phyloP scores from a whole-genome alignment of 2,329 filamentous ascomycete genomes.

The Cladophialophora psammophila region DNA sequence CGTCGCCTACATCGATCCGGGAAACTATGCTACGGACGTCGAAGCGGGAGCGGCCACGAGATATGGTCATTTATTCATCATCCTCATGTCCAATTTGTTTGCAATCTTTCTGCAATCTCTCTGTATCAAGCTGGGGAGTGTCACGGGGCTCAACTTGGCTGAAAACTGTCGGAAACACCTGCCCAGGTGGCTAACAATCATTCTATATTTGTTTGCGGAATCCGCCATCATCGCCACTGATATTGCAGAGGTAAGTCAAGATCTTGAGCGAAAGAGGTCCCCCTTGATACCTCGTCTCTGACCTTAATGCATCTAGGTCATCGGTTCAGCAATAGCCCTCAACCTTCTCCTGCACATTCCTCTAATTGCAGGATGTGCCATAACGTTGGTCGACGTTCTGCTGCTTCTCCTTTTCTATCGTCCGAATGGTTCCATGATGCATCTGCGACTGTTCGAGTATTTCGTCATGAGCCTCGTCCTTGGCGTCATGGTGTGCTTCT shows the following conservation, averaged over 20 bases:
- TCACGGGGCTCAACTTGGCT: conserved; percentile 72
- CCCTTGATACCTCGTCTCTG: background rate
- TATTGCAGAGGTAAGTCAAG: conserved; percentile 66
- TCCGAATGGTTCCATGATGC: conserved; percentile 60
- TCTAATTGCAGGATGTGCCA: conserved; percentile 63
- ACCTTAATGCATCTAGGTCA: conserved; percentile 51
- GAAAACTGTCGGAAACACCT: conserved; percentile 71
- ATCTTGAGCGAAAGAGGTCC: background rate
- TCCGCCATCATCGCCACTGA: conserved; percentile 75
- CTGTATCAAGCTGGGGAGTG: conserved; percentile 69
- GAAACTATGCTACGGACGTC: conserved; percentile 59
- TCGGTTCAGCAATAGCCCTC: conserved; percentile 64
- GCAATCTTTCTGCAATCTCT: conserved; percentile 58
- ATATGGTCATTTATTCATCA: conserved; percentile 56
- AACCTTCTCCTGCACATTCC: conserved; percentile 63
- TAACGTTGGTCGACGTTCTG: conserved; percentile 64
- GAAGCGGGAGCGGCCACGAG: conserved; percentile 55
- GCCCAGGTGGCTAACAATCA: conserved; percentile 69
- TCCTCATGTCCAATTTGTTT: conserved; percentile 57
- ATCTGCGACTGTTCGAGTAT: conserved; percentile 60
- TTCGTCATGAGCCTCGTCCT: conserved; percentile 63
- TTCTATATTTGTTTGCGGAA: conserved; percentile 70
- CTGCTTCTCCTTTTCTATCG: conserved; percentile 64
- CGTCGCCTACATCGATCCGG: conserved; percentile 59
- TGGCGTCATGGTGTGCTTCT: conserved; percentile 65